These are phyloP conservation scores for Fusarium pseudoanthophilum DNA, from an alignment of 2,329 filamentous ascomycete genomes.

Conservation along the genomic window DNA sequence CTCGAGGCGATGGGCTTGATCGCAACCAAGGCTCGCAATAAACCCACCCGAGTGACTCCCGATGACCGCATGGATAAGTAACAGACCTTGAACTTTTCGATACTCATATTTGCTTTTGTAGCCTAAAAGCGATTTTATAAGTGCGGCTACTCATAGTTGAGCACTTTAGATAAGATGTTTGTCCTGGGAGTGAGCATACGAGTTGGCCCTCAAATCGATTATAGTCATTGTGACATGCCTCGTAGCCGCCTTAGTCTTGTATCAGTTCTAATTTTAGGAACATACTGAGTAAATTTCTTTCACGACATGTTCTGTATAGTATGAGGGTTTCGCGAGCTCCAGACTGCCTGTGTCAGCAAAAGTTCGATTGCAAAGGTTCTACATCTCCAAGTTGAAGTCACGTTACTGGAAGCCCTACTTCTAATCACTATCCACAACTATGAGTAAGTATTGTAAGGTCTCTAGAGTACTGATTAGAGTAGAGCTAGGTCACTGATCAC, in stretches of 20 bases:
- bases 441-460: accelerated
- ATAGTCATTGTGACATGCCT: not conserved
- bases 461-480: not conserved
- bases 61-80: not conserved
- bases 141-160: not conserved
- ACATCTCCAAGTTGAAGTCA: not conserved
- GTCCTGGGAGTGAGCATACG: not conserved
- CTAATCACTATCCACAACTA: not conserved
- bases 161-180: not conserved
- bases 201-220: not conserved
- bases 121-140: not conserved
- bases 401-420: accelerated
- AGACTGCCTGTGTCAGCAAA: not conserved
- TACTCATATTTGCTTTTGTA: not conserved
- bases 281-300: not conserved
- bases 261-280: not conserved
- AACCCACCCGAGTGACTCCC: not conserved
- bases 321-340: not conserved
- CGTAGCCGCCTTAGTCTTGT: accelerated
- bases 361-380: not conserved
- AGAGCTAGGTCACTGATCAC: not conserved
- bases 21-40: not conserved
- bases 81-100: not conserved
- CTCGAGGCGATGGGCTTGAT: not conserved
- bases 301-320: not conserved